Evolutionary conservation across 345 rosid species (phyloP).

Genomic region (Salix arbutifolia): DNA sequence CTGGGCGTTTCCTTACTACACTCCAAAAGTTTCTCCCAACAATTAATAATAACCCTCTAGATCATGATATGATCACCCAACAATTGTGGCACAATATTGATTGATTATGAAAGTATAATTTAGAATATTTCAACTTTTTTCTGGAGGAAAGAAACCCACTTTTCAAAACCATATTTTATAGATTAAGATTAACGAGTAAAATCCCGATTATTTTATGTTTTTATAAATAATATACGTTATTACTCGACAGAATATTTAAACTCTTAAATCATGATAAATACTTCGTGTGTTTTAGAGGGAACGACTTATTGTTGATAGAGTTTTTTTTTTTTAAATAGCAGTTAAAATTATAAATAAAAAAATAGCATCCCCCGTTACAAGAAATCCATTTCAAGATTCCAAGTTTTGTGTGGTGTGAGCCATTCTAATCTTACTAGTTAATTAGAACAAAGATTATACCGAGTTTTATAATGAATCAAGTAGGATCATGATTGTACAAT

Average conservation of each 20-base stretch:
- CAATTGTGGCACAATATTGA: not conserved
- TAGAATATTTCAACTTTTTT: not conserved
- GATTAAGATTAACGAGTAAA: too few relatives aligned
- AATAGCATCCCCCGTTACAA: not conserved
- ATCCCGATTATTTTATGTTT: too few relatives aligned
- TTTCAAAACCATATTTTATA: too few relatives aligned
- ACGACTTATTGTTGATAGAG: not conserved
- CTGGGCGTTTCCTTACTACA: not conserved
- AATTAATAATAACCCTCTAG: not conserved
- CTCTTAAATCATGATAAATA: not conserved
- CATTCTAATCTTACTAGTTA: not conserved
- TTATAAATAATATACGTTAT: accelerated
- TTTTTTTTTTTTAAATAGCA: not conserved
- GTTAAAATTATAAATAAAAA: not conserved
- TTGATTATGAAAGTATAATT: not conserved
- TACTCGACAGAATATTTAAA: not conserved
- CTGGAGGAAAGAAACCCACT: too few relatives aligned
- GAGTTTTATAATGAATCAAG: too few relatives aligned
- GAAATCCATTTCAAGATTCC: not conserved
- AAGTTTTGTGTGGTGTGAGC: not conserved
- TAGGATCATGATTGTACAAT: not conserved
- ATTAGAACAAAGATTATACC: too few relatives aligned
- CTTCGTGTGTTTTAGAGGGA: not conserved
- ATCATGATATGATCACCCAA: not conserved
- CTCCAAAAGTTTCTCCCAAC: not conserved